Base-by-base conservation (phyloP, 192 early-diverging fungal species). In the Phycomyces blakesleeanus region DNA sequence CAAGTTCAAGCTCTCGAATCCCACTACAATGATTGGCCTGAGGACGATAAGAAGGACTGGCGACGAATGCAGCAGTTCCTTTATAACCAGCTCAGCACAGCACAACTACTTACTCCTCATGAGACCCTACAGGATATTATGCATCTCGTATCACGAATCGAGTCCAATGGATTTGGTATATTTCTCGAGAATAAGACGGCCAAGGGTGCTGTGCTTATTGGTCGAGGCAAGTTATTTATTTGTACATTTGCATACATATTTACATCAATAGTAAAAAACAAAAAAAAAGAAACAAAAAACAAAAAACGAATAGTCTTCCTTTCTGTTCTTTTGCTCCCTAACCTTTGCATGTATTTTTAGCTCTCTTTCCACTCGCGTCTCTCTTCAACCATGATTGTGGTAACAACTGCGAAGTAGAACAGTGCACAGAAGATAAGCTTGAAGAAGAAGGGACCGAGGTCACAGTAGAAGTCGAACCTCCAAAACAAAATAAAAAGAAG, bases 361-460 rank as follows among this genome's bases (percentile, higher is more conserved):
- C 83, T 0, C 57, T 89, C 16, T 88, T 81, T 63, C 86, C 86
- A 7, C 47, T 75, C 20, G 86, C 84, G 0, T 80, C 80, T 1
- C 85, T 81, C 37, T 88, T 90, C 57, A 90, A 90, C 68, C 88
- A 89, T 59, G 79, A 81, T 2, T 89, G 88, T 59, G 73, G 82
- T 21, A 76, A 77, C 20, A 87, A 81, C 61, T 73, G 67, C 55
- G 72, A 77, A 58, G 68, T 62, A 20, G 60, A 68, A 20, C 85
- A 87, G 49, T 57, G 26, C 8, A 67, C 55, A 20, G 42, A 69
- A 20, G 27, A 57, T 49, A 50, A 1, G 6, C 27, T 21, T 21
- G 64, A 73, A 29, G 41, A 61, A 49, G 59, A 49, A 37, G 42
- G 44, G 11, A 22, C 7, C 7, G 22, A n/a, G 9, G 22, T 37